phyloP scores from a whole-genome alignment of 805 yeast genomes.

The Sugiyamaella americana region DNA sequence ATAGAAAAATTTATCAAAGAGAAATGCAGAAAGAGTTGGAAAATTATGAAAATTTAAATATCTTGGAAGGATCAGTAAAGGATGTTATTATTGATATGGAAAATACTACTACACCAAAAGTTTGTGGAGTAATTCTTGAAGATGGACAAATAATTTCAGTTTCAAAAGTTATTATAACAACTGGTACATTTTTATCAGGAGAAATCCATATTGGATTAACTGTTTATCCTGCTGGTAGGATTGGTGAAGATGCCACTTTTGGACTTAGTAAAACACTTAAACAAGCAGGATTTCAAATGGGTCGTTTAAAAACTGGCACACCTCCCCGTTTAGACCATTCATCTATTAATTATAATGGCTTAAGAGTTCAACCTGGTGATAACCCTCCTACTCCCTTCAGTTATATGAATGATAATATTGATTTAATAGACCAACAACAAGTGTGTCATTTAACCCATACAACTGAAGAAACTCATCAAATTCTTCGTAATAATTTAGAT shows the following conservation, averaged over 20 bases:
- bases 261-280: slow-evolving; percentile 77
- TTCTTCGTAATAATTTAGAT: slow-evolving; percentile 64
- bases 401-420: slow-evolving; percentile 63
- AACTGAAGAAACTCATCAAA: slow-evolving; percentile 63
- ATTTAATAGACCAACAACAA: slow-evolving; percentile 51
- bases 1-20: slow-evolving; percentile 64
- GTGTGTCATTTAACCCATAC: slow-evolving; percentile 76
- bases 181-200: slow-evolving; percentile 92
- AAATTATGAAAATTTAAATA: slow-evolving; percentile 49
- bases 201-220: slow-evolving; percentile 88
- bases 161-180: slow-evolving; percentile 74
- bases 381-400: slow-evolving; percentile 87
- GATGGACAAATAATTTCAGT: slow-evolving; percentile 59
- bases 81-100: slow-evolving; percentile 61
- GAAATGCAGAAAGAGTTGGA: slow-evolving; percentile 72
- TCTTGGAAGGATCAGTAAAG: slow-evolving; percentile 71
- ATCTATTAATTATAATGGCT: slow-evolving; percentile 60
- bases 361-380: slow-evolving; percentile 75
- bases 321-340: slow-evolving; percentile 80
- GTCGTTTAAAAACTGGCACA: slow-evolving; percentile 93
- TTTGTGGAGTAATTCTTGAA: slow-evolving; percentile 68
- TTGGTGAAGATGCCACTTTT: slow-evolving; percentile 86
- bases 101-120: slow-evolving; percentile 32
- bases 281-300: slow-evolving; percentile 74
- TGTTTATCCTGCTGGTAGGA: slow-evolving; percentile 82